phyloP scores from a whole-genome alignment of 1,284 basidiomycete species.

The Fomitopsis pinicola region DNA sequence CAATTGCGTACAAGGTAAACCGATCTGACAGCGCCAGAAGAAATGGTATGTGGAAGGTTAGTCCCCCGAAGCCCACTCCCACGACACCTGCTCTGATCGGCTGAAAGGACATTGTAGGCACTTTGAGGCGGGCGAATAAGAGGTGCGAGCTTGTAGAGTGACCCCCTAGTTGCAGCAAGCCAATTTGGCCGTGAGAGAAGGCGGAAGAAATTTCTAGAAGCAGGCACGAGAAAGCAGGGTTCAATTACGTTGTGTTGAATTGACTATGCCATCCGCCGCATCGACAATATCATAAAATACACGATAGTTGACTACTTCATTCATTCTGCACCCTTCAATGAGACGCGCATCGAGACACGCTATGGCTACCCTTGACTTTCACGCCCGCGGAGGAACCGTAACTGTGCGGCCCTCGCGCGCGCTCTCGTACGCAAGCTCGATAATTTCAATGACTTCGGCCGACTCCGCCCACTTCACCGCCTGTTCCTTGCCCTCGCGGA shows the following conservation, averaged over 20 bases:
- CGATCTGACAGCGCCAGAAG: conserved; percentile 66
- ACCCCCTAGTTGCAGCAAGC: too few relatives aligned
- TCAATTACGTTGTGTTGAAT: neutral
- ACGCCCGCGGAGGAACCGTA: conserved; percentile 27
- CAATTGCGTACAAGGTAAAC: conserved; percentile 69
- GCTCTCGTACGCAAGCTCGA: conserved; percentile 67
- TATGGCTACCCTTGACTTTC: neutral
- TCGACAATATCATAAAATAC: neutral
- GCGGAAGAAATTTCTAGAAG: neutral
- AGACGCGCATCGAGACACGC: neutral
- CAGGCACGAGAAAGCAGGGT: neutral
- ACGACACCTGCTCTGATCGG: conserved; percentile 70
- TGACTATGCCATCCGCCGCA: neutral
- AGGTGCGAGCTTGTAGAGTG: neutral
- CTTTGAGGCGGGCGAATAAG: neutral
- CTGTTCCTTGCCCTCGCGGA: conserved; percentile 48
- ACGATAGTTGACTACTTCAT: neutral
- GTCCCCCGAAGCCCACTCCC: conserved; percentile 70
- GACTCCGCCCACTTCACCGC: conserved; percentile 72
- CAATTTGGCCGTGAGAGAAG: neutral
- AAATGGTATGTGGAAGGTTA: conserved; percentile 80
- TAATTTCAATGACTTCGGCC: conserved; percentile 64
- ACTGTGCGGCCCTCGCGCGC: conserved; percentile 54
- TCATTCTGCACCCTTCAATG: neutral
- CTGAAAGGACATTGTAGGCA: neutral